Evolutionary conservation across 2,329 filamentous ascomycete species (phyloP).

Genomic region (Delphinella strobiligena): DNA sequence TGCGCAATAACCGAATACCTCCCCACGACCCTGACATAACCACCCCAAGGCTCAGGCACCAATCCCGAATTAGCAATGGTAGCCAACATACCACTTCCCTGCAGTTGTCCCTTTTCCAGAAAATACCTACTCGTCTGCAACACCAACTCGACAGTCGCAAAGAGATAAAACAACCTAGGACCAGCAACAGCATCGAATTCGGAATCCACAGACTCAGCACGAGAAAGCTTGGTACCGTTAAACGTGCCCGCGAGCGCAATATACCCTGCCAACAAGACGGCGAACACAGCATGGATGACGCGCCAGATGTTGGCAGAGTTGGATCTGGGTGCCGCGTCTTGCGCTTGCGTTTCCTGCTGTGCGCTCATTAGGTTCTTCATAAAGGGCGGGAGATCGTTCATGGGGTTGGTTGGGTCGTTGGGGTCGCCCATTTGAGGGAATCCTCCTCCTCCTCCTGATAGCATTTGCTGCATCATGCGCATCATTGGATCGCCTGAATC

Average conservation of each 20-base stretch:
- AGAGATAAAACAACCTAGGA: constrained; percentile 63
- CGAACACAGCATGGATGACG: constrained; percentile 60
- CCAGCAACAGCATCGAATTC: constrained; percentile 27
- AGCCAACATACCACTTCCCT: constrained; percentile 50
- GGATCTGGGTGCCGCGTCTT: constrained; percentile 16
- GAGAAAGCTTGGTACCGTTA: constrained; percentile 50
- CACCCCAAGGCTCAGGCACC: constrained; percentile 51
- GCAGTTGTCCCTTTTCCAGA: constrained; percentile 48
- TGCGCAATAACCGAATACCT: constrained; percentile 60
- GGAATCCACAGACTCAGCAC: constrained; percentile 26
- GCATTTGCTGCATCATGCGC: constrained; percentile 65
- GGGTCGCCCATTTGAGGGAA: constrained; percentile 19
- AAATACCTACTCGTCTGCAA: constrained; percentile 62
- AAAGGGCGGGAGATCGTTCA: constrained; percentile 30
- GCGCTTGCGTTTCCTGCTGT: constrained; percentile 25
- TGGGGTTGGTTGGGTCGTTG: constrained; percentile 22
- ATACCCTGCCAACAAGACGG: constrained; percentile 57
- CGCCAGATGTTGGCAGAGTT: constrained; percentile 52
- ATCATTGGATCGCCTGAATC: constrained; percentile 52
- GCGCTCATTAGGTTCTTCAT: constrained; percentile 33
- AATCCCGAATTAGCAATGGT: constrained; percentile 46
- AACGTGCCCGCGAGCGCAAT: constrained; percentile 58
- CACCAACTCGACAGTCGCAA: constrained; percentile 63
- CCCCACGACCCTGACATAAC: constrained; percentile 49
- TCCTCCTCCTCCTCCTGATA: constrained; percentile 32